phyloP scores from a whole-genome alignment of 139 green algal species.

The Chlamydomonas schloesseri region DNA sequence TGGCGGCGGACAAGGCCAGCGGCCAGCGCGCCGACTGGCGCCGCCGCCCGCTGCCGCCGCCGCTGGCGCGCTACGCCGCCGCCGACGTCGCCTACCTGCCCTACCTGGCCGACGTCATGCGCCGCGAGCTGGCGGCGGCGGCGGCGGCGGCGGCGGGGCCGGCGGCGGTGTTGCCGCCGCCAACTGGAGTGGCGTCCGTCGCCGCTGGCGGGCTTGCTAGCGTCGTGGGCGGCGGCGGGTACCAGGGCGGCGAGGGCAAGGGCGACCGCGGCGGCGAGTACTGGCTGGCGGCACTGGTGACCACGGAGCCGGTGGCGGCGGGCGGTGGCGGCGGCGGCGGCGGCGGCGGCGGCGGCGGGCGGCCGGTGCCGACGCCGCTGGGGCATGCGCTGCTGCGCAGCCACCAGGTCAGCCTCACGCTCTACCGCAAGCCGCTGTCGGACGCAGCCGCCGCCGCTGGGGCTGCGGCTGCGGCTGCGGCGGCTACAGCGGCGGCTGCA shows the following conservation, averaged over 20 bases:
- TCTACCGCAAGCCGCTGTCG: constrained; percentile 69
- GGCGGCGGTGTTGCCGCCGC: background rate
- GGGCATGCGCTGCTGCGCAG: constrained; percentile 73
- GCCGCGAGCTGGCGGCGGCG: constrained; percentile 19
- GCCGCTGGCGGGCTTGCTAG: background rate
- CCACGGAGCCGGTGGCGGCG: background rate
- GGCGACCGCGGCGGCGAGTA: background rate
- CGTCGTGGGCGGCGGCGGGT: background rate
- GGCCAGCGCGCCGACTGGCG: constrained; percentile 83
- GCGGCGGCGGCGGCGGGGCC: background rate
- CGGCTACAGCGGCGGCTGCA: background rate
- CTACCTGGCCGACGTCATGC: constrained; percentile 63
- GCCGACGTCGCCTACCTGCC: constrained; percentile 83
- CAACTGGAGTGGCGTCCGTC: too few species aligned
- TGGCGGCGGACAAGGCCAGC: constrained; percentile 3
- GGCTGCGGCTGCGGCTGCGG: constrained; percentile 15
- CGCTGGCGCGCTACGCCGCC: constrained; percentile 76
- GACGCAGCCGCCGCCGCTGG: constrained; percentile 57
- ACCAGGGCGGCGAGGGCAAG: too few species aligned
- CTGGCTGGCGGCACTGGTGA: background rate
- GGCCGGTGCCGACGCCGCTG: constrained; percentile 37
- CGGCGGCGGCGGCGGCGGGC: background rate
- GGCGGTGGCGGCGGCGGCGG: background rate
- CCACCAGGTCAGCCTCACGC: constrained; percentile 77
- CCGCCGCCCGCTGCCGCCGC: constrained; percentile 70